These are phyloP conservation scores for Glycine soja DNA, from an alignment of 306 rosid genomes.

Conservation along the genomic window DNA sequence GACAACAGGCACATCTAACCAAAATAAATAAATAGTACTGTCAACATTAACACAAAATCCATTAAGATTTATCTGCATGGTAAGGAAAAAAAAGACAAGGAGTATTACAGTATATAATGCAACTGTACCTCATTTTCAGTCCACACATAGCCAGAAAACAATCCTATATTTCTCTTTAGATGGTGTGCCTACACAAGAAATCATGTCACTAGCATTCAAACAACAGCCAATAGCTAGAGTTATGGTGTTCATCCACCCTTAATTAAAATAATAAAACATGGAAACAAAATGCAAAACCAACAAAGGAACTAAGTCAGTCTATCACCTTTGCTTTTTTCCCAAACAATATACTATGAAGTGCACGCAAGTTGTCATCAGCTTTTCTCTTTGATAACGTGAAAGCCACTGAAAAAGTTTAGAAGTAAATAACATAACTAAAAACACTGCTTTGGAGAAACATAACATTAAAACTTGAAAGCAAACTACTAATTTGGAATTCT, in stretches of 20 bases:
- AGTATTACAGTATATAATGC: not conserved
- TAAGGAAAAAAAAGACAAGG: not conserved
- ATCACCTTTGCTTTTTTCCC: constrained; percentile 82
- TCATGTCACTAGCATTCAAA: constrained; percentile 36
- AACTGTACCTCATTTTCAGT: constrained; percentile 76
- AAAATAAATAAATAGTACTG: not conserved
- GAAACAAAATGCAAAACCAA: constrained; percentile 11
- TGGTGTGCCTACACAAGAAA: constrained; percentile 61
- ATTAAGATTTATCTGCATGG: not conserved
- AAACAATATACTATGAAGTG: constrained; percentile 73
- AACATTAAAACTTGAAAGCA: not conserved
- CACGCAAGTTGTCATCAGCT: constrained; percentile 78
- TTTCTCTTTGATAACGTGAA: constrained; percentile 88
- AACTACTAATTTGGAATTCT: constrained; percentile 10
- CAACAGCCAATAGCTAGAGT: constrained; percentile 3
- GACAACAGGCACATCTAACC: not conserved
- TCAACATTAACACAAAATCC: not conserved
- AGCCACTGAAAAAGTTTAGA: constrained; percentile 68
- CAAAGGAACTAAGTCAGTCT: not conserved
- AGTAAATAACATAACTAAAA: constrained; percentile 33
- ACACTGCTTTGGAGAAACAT: constrained; percentile 32
- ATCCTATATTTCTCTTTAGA: constrained; percentile 74
- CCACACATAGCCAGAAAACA: constrained; percentile 92
- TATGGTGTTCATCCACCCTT: not conserved
- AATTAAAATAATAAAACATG: not conserved